These are phyloP conservation scores for Taiwanofungus camphoratus DNA, from an alignment of 1,284 basidiomycete species.

Conservation along the genomic window DNA sequence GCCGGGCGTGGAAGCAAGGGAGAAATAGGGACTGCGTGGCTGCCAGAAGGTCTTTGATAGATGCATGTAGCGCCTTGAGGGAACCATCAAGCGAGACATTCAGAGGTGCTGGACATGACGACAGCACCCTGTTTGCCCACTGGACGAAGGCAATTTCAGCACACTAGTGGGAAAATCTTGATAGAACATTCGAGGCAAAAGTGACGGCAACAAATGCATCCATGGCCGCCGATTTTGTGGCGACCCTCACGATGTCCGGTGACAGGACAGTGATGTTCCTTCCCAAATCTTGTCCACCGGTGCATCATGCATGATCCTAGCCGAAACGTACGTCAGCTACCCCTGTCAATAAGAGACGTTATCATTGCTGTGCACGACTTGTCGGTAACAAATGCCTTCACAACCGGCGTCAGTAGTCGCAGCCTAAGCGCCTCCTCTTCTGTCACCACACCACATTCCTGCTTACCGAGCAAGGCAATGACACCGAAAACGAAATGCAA, in stretches of 20 bases:
- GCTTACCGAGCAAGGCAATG: conserved; percentile 54
- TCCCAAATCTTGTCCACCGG: conserved; percentile 83
- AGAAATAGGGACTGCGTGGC: not conserved
- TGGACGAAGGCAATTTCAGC: too few relatives aligned
- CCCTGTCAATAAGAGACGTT: conserved; percentile 70
- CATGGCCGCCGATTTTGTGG: conserved; percentile 34
- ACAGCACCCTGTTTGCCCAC: conserved; percentile 49
- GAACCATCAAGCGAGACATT: conserved; percentile 20
- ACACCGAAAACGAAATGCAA: conserved; percentile 58
- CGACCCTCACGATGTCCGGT: conserved; percentile 58
- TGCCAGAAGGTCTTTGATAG: not conserved
- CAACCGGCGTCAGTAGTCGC: conserved; percentile 63
- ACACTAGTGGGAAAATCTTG: not conserved
- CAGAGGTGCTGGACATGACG: conserved; percentile 34
- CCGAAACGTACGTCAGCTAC: conserved; percentile 20
- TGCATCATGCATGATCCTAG: conserved; percentile 53
- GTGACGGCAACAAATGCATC: conserved; percentile 31
- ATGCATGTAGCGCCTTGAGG: conserved; percentile 15
- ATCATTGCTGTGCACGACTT: conserved; percentile 64
- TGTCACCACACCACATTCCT: conserved; percentile 48
- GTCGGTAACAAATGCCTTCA: conserved; percentile 70
- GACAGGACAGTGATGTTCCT: conserved; percentile 64
- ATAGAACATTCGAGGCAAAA: not conserved
- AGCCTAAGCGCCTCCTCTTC: conserved; percentile 46
- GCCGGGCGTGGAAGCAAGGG: not conserved